phyloP scores from a whole-genome alignment of 2,329 filamentous ascomycete genomes.

The Alternaria triticina region DNA sequence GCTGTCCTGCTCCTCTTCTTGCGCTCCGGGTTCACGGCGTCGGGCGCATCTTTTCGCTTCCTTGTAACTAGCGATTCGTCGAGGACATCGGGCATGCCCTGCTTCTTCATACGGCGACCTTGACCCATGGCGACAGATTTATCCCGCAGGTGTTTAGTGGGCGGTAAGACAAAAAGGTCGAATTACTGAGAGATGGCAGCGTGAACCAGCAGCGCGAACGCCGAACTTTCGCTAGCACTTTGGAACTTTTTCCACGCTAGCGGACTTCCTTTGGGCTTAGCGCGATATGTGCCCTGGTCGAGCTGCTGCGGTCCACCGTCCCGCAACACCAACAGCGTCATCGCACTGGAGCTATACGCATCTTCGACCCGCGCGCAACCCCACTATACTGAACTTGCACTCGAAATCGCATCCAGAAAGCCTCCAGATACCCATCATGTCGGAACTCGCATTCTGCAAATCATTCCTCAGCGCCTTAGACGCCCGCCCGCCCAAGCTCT shows the following conservation, averaged over 20 bases:
- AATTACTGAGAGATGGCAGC: slow-evolving; percentile 2
- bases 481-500: slow-evolving; percentile 77
- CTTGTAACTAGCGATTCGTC: slow-evolving; percentile 77
- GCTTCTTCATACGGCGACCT: slow-evolving; percentile 93
- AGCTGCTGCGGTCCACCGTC: slow-evolving; percentile 10
- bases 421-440: slow-evolving; percentile 33
- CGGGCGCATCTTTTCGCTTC: slow-evolving; percentile 83
- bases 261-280: slow-evolving; percentile 16
- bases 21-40: slow-evolving; percentile 50
- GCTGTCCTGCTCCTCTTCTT: slow-evolving; percentile 67
- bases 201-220: slow-evolving; percentile 16
- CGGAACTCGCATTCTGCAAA: slow-evolving; percentile 83
- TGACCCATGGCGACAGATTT: slow-evolving; percentile 70
- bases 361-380: background rate
- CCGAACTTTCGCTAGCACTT: slow-evolving; percentile 29
- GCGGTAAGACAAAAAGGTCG: background rate
- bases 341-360: slow-evolving; percentile 20
- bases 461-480: slow-evolving; percentile 82
- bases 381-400: background rate
- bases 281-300: background rate
- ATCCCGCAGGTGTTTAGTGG: background rate
- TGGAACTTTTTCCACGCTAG: slow-evolving; percentile 19
- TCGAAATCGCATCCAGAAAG: background rate
- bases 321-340: slow-evolving; percentile 41
- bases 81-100: slow-evolving; percentile 82